Conservation (phyloP, 1,284 basidiomycete species). For the Cerrena zonata region DNA sequence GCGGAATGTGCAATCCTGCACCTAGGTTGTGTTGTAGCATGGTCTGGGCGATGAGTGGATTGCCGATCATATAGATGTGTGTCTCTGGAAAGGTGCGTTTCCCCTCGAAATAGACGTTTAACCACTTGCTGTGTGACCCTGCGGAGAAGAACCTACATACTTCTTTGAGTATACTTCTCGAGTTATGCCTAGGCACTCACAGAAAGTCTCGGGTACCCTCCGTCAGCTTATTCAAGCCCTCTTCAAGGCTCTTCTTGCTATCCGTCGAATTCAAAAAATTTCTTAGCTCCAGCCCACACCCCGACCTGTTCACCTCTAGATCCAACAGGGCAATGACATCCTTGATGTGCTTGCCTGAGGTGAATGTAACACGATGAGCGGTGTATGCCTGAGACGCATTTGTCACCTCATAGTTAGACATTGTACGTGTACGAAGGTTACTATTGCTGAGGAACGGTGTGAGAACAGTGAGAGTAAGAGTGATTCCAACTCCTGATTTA, state of each 20-base stretch:
- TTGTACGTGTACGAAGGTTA: no score
- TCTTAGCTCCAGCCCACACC: conserved; percentile 26
- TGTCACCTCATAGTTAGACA: conserved; percentile 1
- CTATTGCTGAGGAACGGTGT: no score
- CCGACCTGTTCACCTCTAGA: conserved; percentile 35
- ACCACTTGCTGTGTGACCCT: conserved; percentile 36
- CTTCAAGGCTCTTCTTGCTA: conserved; percentile 35
- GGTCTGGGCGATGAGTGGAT: conserved; percentile 45
- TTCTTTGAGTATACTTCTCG: neutral
- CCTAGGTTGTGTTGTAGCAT: conserved; percentile 41
- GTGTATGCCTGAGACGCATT: conserved; percentile 21
- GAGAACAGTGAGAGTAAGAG: no score
- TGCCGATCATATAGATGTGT: conserved; percentile 45
- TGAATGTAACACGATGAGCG: conserved; percentile 40
- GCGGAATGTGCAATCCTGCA: conserved; percentile 43
- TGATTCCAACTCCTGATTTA: no score
- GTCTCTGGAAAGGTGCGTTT: conserved; percentile 25
- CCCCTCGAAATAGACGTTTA: conserved; percentile 30
- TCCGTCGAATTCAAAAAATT: conserved; percentile 24
- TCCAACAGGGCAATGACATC: conserved; percentile 44
- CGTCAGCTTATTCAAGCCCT: conserved; percentile 24
- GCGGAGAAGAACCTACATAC: conserved; percentile 40
- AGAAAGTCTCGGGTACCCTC: conserved; percentile 37
- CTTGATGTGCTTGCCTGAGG: conserved; percentile 35
- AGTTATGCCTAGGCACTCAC: conserved; percentile 27